Evolutionary conservation across 2,329 filamentous ascomycete genomes (phyloP), one percentile per base, ranked within the genome.

Genomic region (Claviceps sorghi): DNA sequence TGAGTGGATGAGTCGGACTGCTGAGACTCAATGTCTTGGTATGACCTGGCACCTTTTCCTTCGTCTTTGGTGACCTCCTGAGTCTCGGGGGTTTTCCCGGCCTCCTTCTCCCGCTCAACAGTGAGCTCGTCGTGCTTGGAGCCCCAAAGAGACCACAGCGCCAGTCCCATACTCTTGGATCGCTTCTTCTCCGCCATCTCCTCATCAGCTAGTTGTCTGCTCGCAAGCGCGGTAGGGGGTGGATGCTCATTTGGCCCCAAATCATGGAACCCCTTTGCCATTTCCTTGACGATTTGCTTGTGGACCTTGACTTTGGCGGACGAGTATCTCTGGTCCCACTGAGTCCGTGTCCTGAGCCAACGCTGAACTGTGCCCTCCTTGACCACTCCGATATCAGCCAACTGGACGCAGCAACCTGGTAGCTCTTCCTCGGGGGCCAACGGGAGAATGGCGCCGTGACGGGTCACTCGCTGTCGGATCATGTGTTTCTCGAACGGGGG

Each of bases 401-500:
- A 71, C 1, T 78, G 69, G 21, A 95, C 69, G 19, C 59, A 81
- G 69, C 67, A 95, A 57, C 58, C 86, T 0, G 79, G 74, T 0
- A 95, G 73, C 3, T 87, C 78, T 0, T 75, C 70, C 21, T 80
- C 74, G 0, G 81, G 74, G 0, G 79, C 75, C 5, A 98, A 73
- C 0, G 80, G 76, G 54, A 83, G 81, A 22, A 90, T 82, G 13
- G 77, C 74, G 5, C 93, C 93, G 62, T 91, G 81, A 1, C 85
- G 76, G 55, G 87, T 86, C 21, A 97, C 83, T 30, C 85, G 76
- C 65, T 98, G 89, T 9, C 93, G 84, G 55, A 98, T 90, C 90
- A 97, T 96, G 65, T 94, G 83, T 54, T 84, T 75, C 50, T 80
- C 76, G 66, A 96, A 97, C 0, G 76, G 69, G 0, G 89, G 91